phyloP scores from a whole-genome alignment of 1,139 yeast genomes.

The Yamadazyma sp. region DNA sequence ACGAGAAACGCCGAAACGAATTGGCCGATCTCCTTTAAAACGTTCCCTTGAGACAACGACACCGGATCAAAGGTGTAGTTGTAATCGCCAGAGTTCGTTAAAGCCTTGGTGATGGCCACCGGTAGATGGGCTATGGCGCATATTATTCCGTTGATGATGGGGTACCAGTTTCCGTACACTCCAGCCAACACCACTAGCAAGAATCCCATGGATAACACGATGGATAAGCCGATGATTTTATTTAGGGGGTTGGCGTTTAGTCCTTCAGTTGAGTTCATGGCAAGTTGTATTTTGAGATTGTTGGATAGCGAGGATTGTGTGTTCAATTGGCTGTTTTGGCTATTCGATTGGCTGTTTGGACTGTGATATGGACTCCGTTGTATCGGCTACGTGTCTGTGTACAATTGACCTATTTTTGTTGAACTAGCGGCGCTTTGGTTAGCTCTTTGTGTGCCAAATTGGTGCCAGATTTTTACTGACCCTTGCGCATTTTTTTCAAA shows the following conservation, averaged over 20 bases:
- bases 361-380: no score
- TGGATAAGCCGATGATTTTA: conserved; percentile 70
- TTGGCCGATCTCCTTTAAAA: conserved; percentile 59
- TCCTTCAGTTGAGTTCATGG: conserved; percentile 3
- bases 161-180: conserved; percentile 75
- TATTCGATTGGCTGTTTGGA: no score
- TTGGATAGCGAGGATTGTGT: no score
- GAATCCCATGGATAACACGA: conserved; percentile 76
- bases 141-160: conserved; percentile 56
- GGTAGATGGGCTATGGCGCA: conserved; percentile 72
- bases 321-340: no score
- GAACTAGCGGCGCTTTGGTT: no score
- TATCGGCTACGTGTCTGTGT: no score
- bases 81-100: conserved; percentile 34
- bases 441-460: no score
- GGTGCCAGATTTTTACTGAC: not conserved
- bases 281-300: no score
- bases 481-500: conserved; percentile 1
- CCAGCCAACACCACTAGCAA: conserved; percentile 77
- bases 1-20: conserved; percentile 68
- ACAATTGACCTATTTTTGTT: no score
- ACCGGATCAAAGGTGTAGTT: conserved; percentile 48
- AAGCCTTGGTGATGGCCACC: conserved; percentile 40
- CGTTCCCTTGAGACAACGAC: conserved; percentile 29
- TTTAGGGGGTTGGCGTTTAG: conserved; percentile 59